Percentiles rank a stretch among this genome's conserved stretches.
Conservation (phyloP, 2,329 filamentous ascomycete species). For the Metarhizium album region DNA sequence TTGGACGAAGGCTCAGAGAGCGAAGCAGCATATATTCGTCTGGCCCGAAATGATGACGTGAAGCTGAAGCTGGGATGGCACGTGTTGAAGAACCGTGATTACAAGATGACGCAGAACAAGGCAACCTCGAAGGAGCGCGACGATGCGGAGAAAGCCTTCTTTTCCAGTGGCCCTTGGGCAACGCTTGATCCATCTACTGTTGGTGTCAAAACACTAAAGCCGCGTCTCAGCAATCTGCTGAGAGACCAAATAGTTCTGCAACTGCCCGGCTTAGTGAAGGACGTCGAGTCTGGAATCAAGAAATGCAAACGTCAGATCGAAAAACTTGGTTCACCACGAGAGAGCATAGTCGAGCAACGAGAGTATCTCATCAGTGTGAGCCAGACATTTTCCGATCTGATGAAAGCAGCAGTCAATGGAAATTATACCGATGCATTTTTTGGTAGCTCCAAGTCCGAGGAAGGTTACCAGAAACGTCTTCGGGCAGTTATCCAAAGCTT, state of each 20-base stretch:
- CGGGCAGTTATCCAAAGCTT: constrained; percentile 41
- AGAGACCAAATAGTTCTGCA: constrained; percentile 33
- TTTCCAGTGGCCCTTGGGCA: constrained; percentile 29
- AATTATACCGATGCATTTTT: constrained; percentile 43
- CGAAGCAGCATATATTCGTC: constrained; percentile 26
- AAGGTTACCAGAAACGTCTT: constrained; percentile 32
- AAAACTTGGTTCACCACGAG: constrained; percentile 37
- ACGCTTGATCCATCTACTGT: constrained; percentile 22
- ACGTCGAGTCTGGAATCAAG: constrained; percentile 27
- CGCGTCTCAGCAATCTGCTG: constrained; percentile 39
- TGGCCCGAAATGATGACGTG: constrained; percentile 35
- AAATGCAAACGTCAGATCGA: constrained; percentile 27
- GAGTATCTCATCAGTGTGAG: constrained; percentile 35
- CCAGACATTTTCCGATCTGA: constrained; percentile 30
- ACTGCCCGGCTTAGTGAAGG: constrained; percentile 31
- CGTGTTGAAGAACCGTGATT: constrained; percentile 34
- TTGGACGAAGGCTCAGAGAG: constrained; percentile 22
- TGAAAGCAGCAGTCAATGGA: constrained; percentile 37
- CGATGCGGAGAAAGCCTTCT: constrained; percentile 29
- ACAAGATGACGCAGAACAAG: constrained; percentile 20
- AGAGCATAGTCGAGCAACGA: constrained; percentile 34
- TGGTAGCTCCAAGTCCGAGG: constrained; percentile 17
- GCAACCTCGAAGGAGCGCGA: constrained; percentile 25
- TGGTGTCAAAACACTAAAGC: constrained; percentile 36
- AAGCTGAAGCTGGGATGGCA: constrained; percentile 42